A percentile compares a stretch with the other conserved stretches of the same genome.
Evolutionary conservation across 2,329 filamentous ascomycete genomes (phyloP).

Genomic region (Aspergillus tamarii): DNA sequence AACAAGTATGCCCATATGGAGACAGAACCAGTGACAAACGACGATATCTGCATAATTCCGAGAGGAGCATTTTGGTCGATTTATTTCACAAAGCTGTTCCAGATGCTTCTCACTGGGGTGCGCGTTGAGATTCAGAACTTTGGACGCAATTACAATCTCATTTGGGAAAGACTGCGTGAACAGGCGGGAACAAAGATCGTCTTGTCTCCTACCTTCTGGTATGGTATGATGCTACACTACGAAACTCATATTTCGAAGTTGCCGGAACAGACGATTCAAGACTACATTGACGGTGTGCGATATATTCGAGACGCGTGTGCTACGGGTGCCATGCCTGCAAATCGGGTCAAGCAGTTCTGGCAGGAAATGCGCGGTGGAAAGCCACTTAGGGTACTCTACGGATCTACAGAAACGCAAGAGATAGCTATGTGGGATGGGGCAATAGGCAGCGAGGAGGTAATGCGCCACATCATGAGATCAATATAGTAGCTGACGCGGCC

Average conservation of each 20-base stretch:
- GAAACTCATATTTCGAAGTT: neutral
- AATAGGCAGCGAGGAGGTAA: too few species aligned
- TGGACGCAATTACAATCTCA: neutral
- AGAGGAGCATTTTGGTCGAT: neutral
- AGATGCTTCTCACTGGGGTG: neutral
- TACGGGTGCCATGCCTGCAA: neutral
- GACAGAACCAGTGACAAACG: neutral
- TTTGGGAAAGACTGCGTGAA: neutral
- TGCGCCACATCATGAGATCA: too few species aligned
- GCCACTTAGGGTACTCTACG: neutral
- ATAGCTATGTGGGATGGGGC: too few species aligned
- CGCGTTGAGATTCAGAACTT: neutral
- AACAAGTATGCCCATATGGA: neutral
- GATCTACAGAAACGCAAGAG: neutral
- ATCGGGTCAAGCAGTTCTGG: neutral
- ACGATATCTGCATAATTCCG: neutral
- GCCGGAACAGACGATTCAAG: neutral
- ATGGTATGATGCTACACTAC: neutral
- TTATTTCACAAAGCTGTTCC: neutral
- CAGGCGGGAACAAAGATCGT: neutral
- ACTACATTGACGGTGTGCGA: neutral
- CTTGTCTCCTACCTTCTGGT: neutral
- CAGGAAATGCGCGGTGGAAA: neutral
- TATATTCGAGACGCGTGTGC: neutral
- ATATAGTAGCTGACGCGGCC: too few species aligned